Conservation (phyloP, 805 yeast species). For the Pichia cephalocereana region DNA sequence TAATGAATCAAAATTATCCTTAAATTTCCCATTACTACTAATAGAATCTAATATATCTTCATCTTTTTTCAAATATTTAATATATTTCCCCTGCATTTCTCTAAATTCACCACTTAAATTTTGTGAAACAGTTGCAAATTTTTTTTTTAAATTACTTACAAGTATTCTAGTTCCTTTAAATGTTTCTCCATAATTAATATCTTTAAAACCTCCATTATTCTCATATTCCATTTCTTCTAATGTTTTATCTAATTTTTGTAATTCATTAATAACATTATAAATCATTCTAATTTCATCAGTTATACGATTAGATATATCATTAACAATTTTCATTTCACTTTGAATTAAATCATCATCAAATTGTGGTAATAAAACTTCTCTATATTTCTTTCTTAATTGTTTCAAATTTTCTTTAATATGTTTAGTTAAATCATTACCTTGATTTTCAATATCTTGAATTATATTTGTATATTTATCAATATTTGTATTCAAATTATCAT, state of each 20-base stretch:
- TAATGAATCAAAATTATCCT: conserved; percentile 5
- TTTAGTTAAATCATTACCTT: conserved; percentile 9
- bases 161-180: conserved; percentile 29
- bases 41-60: conserved; percentile 26
- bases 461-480: conserved; percentile 4
- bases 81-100: conserved; percentile 80
- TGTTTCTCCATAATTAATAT: background rate
- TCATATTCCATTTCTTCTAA: background rate
- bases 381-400: conserved; percentile 60
- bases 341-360: conserved; percentile 78
- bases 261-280: conserved; percentile 64
- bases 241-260: conserved; percentile 29
- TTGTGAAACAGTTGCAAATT: conserved; percentile 80
- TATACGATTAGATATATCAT: conserved; percentile 62
- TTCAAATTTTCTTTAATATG: conserved; percentile 46
- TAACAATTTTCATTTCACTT: conserved; percentile 45
- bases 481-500: background rate
- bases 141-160: conserved; percentile 72
- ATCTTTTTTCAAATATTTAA: conserved; percentile 75
- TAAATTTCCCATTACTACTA: conserved; percentile 6
- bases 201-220: background rate
- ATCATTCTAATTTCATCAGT: conserved; percentile 72
- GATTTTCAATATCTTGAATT: conserved; percentile 9
- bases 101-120: conserved; percentile 68
- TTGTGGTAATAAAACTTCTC: conserved; percentile 78